Evolutionary conservation across 2,329 filamentous ascomycete genomes (phyloP).

Genomic region (Cercospora beticola): DNA sequence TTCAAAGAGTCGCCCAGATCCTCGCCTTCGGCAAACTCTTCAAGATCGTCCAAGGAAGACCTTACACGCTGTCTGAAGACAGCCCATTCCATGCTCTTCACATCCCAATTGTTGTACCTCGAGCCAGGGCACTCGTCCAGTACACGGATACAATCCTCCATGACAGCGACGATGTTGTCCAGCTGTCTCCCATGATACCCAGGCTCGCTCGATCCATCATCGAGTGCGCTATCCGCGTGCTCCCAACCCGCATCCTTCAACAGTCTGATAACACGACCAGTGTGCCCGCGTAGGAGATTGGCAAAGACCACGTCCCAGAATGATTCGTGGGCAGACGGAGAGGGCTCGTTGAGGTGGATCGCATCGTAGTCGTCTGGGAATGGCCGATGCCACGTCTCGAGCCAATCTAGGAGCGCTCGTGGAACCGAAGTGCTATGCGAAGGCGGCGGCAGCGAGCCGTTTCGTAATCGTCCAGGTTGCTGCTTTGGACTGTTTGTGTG

Average conservation of each 20-base stretch:
- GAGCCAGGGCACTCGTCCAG: conserved; percentile 72
- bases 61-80: conserved; percentile 74
- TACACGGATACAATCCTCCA: conserved; percentile 66
- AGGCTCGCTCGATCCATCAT: conserved; percentile 59
- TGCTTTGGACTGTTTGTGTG: conserved; percentile 38
- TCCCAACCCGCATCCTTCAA: conserved; percentile 77
- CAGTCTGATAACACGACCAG: conserved; percentile 64
- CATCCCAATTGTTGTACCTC: conserved; percentile 71
- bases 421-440: conserved; percentile 52
- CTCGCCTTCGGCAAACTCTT: conserved; percentile 75
- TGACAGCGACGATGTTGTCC: conserved; percentile 66
- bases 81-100: conserved; percentile 77
- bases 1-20: conserved; percentile 45
- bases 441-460: conserved; percentile 6
- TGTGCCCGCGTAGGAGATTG: conserved; percentile 71
- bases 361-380: conserved; percentile 66
- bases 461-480: conserved; percentile 3
- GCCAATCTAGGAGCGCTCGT: conserved; percentile 78
- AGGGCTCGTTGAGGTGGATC: conserved; percentile 64
- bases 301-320: conserved; percentile 87
- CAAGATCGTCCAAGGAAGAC: conserved; percentile 62
- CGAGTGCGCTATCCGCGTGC: conserved; percentile 62
- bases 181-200: conserved; percentile 75
- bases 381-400: conserved; percentile 71
- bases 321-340: conserved; percentile 70